These are phyloP conservation scores for Thuja plicata DNA, from an alignment of 83 land plant genomes.

Conservation along the genomic window DNA sequence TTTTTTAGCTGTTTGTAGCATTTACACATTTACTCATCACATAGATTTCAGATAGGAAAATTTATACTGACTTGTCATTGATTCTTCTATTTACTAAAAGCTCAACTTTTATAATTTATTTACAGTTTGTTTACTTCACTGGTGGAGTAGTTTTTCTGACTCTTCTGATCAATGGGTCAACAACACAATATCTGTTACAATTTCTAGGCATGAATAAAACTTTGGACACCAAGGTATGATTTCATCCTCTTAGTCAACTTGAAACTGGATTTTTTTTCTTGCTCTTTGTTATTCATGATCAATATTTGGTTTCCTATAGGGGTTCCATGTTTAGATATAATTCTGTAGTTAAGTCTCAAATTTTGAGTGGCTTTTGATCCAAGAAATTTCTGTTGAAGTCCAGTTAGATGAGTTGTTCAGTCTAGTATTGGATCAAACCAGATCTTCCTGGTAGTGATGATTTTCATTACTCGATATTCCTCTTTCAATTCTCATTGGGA, in stretches of 20 bases:
- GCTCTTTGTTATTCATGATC: not conserved
- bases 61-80: constrained; percentile 13
- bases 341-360: not conserved
- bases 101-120: not conserved
- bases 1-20: not conserved
- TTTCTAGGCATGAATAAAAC: constrained; percentile 58
- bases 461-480: not conserved
- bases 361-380: not conserved
- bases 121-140: constrained; percentile 94
- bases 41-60: constrained; percentile 14
- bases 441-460: not conserved
- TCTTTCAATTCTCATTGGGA: not conserved
- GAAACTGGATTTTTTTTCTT: not conserved
- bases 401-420: not conserved
- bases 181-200: constrained; percentile 81
- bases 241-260: not conserved
- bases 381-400: not conserved
- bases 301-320: not conserved
- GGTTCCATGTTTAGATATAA: not conserved
- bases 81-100: not conserved
- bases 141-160: constrained; percentile 96
- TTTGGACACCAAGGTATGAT: constrained; percentile 45
- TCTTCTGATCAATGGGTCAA: constrained; percentile 93
- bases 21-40: not conserved
- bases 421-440: not conserved